These are phyloP conservation scores for Tillandsia fasciculata DNA, from an alignment of 176 grass and related monocot genomes.

Conservation along the genomic window DNA sequence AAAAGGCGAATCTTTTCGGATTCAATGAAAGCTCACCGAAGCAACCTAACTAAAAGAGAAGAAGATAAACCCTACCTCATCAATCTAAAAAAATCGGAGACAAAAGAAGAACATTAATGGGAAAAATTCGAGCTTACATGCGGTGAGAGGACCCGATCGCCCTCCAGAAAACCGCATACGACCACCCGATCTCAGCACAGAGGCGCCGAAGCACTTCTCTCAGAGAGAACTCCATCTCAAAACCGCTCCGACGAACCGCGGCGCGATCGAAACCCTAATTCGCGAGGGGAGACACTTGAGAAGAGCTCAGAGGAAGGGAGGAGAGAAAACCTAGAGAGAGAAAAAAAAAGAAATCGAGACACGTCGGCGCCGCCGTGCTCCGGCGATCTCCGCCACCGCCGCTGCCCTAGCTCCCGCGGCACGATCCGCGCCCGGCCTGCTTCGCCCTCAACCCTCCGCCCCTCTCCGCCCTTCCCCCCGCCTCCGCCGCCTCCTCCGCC, in stretches of 20 bases:
- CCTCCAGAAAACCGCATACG: conserved; percentile 94
- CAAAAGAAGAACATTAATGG: neutral
- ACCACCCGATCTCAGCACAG: conserved; percentile 89
- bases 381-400: conserved; percentile 5
- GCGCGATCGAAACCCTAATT: conserved; percentile 7
- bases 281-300: neutral
- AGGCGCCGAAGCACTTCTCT: conserved; percentile 66
- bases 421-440: conserved; percentile 76
- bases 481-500: conserved; percentile 27
- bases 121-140: conserved; percentile 39
- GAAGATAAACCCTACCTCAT: neutral
- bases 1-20: conserved; percentile 1
- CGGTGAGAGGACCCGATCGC: conserved; percentile 51
- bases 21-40: neutral
- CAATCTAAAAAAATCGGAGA: neutral
- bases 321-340: neutral
- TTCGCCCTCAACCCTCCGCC: conserved; percentile 45
- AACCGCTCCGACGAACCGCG: neutral
- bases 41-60: conserved; percentile 10
- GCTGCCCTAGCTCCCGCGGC: conserved; percentile 75
- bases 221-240: conserved; percentile 40
- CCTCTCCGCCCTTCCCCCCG: conserved; percentile 40
- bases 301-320: neutral
- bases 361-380: conserved; percentile 15
- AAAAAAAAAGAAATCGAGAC: neutral